Evolutionary conservation across 352 stramenopile species (phyloP).

Genomic region (Globisporangium okanoganense): DNA sequence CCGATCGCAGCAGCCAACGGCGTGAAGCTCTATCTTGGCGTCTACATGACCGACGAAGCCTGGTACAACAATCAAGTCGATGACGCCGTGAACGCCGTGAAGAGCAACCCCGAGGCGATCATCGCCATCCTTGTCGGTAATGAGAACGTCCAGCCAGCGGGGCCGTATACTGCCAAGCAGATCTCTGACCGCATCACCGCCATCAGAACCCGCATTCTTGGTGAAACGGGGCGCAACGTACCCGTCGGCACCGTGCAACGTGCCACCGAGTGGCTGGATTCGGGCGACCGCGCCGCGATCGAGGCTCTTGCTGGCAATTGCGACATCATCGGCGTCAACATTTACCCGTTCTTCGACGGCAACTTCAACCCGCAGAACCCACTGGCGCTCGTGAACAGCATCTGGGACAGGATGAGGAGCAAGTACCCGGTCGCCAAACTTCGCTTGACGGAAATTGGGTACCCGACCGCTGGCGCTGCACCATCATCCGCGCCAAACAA

Average conservation of each 20-base stretch:
- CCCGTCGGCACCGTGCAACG: constrained; percentile 73
- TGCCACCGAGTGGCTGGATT: constrained; percentile 52
- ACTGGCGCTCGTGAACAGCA: constrained; percentile 43
- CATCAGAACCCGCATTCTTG: constrained; percentile 26
- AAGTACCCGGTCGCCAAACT: constrained; percentile 50
- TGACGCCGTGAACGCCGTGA: constrained; percentile 41
- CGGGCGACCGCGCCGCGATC: constrained; percentile 29
- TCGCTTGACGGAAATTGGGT: constrained; percentile 65
- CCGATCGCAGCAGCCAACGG: constrained; percentile 35
- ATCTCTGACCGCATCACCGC: constrained; percentile 31
- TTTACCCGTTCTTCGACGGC: constrained; percentile 73
- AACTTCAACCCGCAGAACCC: constrained; percentile 46
- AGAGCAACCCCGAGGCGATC: constrained; percentile 50
- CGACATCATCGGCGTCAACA: constrained; percentile 81
- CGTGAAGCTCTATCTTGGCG: constrained; percentile 62
- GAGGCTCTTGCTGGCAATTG: constrained; percentile 36
- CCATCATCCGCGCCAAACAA: constrained; percentile 33
- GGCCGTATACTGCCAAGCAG: constrained; percentile 33
- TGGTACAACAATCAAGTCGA: constrained; percentile 58
- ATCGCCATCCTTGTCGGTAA: constrained; percentile 65
- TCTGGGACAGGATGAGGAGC: constrained; percentile 53
- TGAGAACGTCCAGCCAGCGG: constrained; percentile 59
- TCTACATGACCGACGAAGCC: constrained; percentile 66
- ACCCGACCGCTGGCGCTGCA: constrained; percentile 38
- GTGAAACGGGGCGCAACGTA: constrained; percentile 29